phyloP scores from a whole-genome alignment of 257 asterid genomes.

The Echites panduratus region DNA sequence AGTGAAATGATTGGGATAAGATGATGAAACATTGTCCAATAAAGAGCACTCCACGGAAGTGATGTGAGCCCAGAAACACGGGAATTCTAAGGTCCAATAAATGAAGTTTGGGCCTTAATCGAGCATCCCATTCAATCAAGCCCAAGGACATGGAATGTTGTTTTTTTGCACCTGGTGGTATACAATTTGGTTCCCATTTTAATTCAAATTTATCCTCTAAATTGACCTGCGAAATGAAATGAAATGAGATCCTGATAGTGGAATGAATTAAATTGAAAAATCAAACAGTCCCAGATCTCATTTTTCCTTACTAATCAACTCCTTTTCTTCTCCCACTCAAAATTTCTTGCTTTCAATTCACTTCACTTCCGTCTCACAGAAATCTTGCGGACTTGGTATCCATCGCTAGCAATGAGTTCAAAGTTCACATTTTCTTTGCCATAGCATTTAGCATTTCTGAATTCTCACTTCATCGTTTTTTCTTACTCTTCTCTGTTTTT shows the following conservation, averaged over 20 bases:
- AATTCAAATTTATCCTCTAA: not conserved
- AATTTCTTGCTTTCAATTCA: constrained; percentile 13
- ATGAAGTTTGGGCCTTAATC: not conserved
- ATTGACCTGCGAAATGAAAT: not conserved
- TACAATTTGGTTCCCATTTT: not conserved
- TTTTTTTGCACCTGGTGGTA: not conserved
- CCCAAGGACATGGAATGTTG: not conserved
- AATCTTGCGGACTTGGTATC: not conserved
- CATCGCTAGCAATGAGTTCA: constrained; percentile 12
- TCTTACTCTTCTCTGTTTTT: not conserved
- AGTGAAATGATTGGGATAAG: no score
- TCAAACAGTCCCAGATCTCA: not conserved
- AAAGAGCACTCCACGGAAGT: no score
- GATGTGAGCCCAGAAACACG: no score
- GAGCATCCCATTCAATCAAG: not conserved
- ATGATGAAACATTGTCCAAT: no score
- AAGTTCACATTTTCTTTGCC: constrained; percentile 10
- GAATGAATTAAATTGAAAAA: not conserved
- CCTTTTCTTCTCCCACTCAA: not conserved
- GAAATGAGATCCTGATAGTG: constrained; percentile 9
- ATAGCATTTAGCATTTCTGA: not conserved
- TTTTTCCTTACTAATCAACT: not conserved
- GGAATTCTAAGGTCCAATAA: not conserved
- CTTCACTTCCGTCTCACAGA: not conserved
- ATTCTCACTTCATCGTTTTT: not conserved